Evolutionary conservation across 176 grass and related monocot species (phyloP).

Genomic region (Triticum aestivum): DNA sequence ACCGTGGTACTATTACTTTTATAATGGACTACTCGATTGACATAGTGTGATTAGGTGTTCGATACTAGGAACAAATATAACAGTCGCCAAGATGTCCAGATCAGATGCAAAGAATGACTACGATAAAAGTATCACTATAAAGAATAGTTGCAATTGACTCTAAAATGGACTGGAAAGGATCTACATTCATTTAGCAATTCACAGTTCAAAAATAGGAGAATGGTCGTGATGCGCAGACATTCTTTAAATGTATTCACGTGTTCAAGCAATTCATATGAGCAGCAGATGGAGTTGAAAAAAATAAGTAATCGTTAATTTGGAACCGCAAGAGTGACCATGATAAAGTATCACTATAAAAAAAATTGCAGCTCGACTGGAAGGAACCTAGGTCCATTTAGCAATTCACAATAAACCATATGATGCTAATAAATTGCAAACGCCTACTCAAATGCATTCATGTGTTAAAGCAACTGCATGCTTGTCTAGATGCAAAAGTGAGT

Average conservation of each 20-base stretch:
- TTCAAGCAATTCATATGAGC: constrained; percentile 11
- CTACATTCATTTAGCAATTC: constrained; percentile 11
- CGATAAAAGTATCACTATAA: background rate
- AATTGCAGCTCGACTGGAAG: constrained; percentile 14
- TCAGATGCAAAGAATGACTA: constrained; percentile 20
- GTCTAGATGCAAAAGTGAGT: background rate
- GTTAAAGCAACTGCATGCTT: constrained; percentile 6
- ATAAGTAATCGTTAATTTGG: background rate
- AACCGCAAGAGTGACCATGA: background rate
- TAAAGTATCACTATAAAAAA: background rate
- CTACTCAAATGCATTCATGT: constrained; percentile 23
- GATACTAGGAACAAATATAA: constrained; percentile 9
- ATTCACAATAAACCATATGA: constrained; percentile 21
- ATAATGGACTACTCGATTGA: background rate
- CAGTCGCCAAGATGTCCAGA: constrained; percentile 1
- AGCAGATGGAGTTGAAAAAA: background rate
- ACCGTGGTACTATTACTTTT: background rate
- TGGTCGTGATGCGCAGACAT: constrained; percentile 11
- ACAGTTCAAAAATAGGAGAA: constrained; percentile 31
- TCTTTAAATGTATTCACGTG: constrained; percentile 14
- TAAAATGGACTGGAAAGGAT: constrained; percentile 27
- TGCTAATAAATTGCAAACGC: constrained; percentile 31
- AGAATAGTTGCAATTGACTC: constrained; percentile 4
- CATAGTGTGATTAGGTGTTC: constrained; percentile 7
- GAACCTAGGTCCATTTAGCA: background rate